These are phyloP conservation scores for Salix exigua DNA, from an alignment of 345 rosid genomes.

Conservation along the genomic window DNA sequence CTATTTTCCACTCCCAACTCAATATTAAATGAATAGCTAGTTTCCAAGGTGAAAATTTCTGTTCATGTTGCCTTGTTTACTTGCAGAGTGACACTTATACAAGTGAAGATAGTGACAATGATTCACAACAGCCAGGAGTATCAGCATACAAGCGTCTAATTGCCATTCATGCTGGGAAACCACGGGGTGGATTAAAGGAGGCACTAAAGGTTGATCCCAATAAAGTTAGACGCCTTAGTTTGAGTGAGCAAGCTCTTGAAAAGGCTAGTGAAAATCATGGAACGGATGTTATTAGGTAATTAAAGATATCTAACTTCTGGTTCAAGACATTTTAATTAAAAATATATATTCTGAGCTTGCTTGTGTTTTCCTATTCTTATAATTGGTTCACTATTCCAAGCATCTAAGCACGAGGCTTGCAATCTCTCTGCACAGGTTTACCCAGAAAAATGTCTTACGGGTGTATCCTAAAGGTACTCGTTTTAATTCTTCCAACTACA, in stretches of 20 bases:
- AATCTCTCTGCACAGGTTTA: constrained; percentile 23
- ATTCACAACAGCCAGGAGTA: constrained; percentile 3
- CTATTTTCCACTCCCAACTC: not conserved
- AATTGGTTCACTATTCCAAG: not conserved
- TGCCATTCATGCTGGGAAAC: constrained; percentile 38
- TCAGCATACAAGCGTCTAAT: constrained; percentile 28
- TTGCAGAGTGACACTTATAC: constrained; percentile 24
- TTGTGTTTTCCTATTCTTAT: not conserved
- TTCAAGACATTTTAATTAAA: not conserved
- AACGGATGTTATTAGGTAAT: constrained; percentile 22
- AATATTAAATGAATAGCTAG: not conserved
- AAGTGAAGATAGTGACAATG: constrained; percentile 24
- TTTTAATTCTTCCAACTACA: constrained; percentile 57
- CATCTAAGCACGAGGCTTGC: not conserved
- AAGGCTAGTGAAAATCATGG: constrained; percentile 29
- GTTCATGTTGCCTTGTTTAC: not conserved
- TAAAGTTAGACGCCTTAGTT: constrained; percentile 34
- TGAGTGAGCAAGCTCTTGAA: constrained; percentile 29
- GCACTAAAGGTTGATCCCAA: constrained; percentile 23
- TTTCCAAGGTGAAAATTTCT: not conserved
- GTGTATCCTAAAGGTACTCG: constrained; percentile 61
- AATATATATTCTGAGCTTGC: not conserved
- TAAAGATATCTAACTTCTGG: not conserved
- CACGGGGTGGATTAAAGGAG: constrained; percentile 30
- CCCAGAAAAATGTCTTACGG: constrained; percentile 49